phyloP scores from a whole-genome alignment of 345 rosid genomes.

The Clarkia xantiana region DNA sequence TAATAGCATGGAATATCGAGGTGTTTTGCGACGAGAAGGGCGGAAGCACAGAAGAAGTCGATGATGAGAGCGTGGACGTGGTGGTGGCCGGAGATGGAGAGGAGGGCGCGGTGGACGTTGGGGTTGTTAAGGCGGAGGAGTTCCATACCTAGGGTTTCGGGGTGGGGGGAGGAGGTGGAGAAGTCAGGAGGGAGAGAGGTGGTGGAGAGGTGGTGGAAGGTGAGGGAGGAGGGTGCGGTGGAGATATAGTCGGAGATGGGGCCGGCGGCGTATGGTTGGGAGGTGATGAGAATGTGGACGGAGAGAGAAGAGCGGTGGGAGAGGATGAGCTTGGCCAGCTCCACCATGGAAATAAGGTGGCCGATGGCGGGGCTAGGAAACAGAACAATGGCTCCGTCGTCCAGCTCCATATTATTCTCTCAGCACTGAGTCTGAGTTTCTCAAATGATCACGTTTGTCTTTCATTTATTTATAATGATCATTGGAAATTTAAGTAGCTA shows the following conservation, averaged over 20 bases:
- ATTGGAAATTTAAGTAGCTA: too few species aligned
- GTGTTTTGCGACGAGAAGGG: slow-evolving; percentile 12
- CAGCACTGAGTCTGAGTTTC: too few species aligned
- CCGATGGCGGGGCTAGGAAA: slow-evolving; percentile 60
- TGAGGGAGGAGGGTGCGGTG: slow-evolving; percentile 27
- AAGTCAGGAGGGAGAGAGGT: slow-evolving; percentile 16
- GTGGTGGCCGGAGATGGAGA: slow-evolving; percentile 18
- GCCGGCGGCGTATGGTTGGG: slow-evolving; percentile 29
- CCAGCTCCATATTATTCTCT: neutral
- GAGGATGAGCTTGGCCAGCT: slow-evolving; percentile 43
- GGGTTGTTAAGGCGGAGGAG: slow-evolving; percentile 28
- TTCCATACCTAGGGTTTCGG: slow-evolving; percentile 23
- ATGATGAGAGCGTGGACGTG: slow-evolving; percentile 21
- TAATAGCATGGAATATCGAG: slow-evolving; percentile 31
- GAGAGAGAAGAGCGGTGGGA: slow-evolving; percentile 33
- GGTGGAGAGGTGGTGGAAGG: slow-evolving; percentile 33
- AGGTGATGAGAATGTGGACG: slow-evolving; percentile 29
- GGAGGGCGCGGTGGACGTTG: slow-evolving; percentile 22
- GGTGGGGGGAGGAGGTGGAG: slow-evolving; percentile 14
- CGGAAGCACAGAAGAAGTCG: slow-evolving; percentile 36
- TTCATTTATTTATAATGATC: too few species aligned
- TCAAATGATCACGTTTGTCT: too few species aligned
- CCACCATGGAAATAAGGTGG: slow-evolving; percentile 63
- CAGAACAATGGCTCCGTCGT: slow-evolving; percentile 37
- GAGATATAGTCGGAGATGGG: slow-evolving; percentile 25